These are phyloP conservation scores for carrot (Daucus carota) DNA, from an alignment of 129 eudicot genomes.

Conservation along the genomic window DH1_v3.0 NC_030386.2:34414001-34414500, in stretches of 20 bases:
- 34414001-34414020: neutral
- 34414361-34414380: too few relatives aligned
- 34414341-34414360: neutral
- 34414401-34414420: neutral
- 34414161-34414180: too few relatives aligned
- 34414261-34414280: neutral
- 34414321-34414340: neutral
- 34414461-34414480: neutral
- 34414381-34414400: neutral
- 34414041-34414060: neutral
- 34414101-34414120: neutral
- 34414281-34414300: neutral
- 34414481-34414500: neutral
- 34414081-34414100: neutral
- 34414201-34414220: too few relatives aligned
- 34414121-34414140: neutral
- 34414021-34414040: neutral
- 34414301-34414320: neutral
- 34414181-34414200: too few relatives aligned
- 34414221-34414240: neutral
- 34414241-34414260: neutral
- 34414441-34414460: neutral
- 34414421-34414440: neutral
- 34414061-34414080: neutral
- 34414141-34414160: neutral